Evolutionary conservation across 2,329 filamentous ascomycete species (phyloP).

Genomic region (Penicillium polonicum): DNA sequence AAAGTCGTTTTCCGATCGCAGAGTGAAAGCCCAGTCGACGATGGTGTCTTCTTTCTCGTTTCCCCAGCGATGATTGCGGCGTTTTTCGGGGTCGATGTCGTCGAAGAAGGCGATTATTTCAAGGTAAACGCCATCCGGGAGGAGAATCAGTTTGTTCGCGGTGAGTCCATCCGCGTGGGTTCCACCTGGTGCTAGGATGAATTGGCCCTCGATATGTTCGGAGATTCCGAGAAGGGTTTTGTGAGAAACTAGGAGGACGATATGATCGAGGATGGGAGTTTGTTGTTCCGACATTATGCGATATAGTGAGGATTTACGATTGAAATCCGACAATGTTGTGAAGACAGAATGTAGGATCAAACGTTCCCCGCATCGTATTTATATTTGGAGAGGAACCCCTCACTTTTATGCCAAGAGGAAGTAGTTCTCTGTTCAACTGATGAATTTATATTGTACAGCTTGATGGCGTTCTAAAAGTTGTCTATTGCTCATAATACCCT

Average conservation of each 20-base stretch:
- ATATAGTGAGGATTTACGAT: not conserved
- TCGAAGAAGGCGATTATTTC: constrained; percentile 24
- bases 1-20: constrained; percentile 15
- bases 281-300: not conserved
- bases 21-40: constrained; percentile 23
- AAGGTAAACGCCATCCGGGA: constrained; percentile 18
- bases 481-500: not conserved
- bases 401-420: not conserved
- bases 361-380: not conserved
- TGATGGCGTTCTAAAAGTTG: not conserved
- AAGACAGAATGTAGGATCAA: not conserved
- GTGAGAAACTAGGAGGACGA: constrained; percentile 16
- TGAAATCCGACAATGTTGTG: not conserved
- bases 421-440: not conserved
- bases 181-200: constrained; percentile 18
- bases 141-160: constrained; percentile 19
- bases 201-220: constrained; percentile 6
- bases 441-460: not conserved
- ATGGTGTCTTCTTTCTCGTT: constrained; percentile 17
- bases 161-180: constrained; percentile 21
- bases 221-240: constrained; percentile 10
- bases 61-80: constrained; percentile 21
- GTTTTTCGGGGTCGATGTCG: constrained; percentile 15
- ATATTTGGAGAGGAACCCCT: not conserved
- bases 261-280: constrained; percentile 13